Evolutionary conservation across 2,329 filamentous ascomycete species (phyloP), one percentile per base, ranked within the genome.

Genomic region (Epicoccum sorghinum): DNA sequence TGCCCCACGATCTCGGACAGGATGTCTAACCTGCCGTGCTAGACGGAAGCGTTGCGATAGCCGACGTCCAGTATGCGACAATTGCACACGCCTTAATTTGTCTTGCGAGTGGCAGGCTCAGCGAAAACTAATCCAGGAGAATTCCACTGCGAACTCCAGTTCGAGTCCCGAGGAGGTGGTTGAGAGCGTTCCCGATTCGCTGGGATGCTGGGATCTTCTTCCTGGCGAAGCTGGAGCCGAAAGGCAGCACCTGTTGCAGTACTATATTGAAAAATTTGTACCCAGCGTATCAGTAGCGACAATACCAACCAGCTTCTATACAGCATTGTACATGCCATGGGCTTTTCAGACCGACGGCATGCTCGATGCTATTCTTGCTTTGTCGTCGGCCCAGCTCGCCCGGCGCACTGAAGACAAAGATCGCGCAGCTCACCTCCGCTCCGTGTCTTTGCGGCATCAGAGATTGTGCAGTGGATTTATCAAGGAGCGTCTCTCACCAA

Each of bases 211-310:
- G 71, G 70, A 72, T 52, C 37, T 59, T 6, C 57, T 73, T 22
- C 64, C 67, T 2, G 55, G 61, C 14, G 64, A 71, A 42, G 60
- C 58, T 30, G 55, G 55, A 3, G 60, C 64, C 6, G 66, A 72
- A 36, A 55, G 57, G 18, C 68, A 68, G 46, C 67, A 73, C 35
- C 50, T 74, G 0, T 56, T 74, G 7, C 66, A 66, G 41, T 74
- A 74, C 52, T 74, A 73, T 54, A 58, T 71, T 43, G 68, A 73
- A 41, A 70, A 67, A 7, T 73, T 70, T 29, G 69, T 74, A 25
- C 71, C 70, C 38, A 73, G 71, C 52, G 66, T 74, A 9, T 72
- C 70, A 13, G 69, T 74, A 14, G 71, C 71, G 12, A 65, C 64
- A 7, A 73, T 66, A n/a, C 59, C 68, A 8, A 67, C 67, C 2